Conservation (phyloP, 208 protist genomes). For the Polymyxa betae region DNA sequence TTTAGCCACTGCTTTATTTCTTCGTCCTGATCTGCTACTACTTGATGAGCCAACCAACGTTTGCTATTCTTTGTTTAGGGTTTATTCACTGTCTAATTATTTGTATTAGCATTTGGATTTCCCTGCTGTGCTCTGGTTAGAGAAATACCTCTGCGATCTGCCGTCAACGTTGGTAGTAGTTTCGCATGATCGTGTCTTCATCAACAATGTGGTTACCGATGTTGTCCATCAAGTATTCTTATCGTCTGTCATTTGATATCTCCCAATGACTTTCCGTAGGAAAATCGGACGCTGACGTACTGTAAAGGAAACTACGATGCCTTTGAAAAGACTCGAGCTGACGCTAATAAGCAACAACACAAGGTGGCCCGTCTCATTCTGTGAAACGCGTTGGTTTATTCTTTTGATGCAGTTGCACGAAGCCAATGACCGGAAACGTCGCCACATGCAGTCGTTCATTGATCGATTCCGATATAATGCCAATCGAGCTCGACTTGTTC, state of each 20-base stretch:
- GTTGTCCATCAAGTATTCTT: slow-evolving; percentile 36
- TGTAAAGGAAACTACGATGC: slow-evolving; percentile 54
- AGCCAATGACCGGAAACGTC: slow-evolving; percentile 26
- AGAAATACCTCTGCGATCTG: slow-evolving; percentile 53
- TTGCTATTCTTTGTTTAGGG: background rate
- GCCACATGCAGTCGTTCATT: slow-evolving; percentile 60
- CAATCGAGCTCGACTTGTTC: slow-evolving; percentile 54
- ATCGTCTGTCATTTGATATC: background rate
- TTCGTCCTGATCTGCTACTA: slow-evolving; percentile 10
- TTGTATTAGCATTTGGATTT: slow-evolving; percentile 43
- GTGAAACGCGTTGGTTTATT: background rate
- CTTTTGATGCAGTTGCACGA: background rate
- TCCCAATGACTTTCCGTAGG: background rate
- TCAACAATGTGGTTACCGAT: slow-evolving; percentile 56
- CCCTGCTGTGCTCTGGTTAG: slow-evolving; percentile 8
- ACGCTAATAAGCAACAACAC: slow-evolving; percentile 43
- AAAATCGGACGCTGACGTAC: slow-evolving; percentile 38
- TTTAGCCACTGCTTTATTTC: slow-evolving; percentile 61
- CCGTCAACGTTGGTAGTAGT: slow-evolving; percentile 54
- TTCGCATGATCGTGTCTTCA: slow-evolving; percentile 55
- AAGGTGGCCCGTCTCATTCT: background rate
- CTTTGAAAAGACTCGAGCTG: slow-evolving; percentile 51
- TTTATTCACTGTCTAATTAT: background rate
- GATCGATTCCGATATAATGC: slow-evolving; percentile 59
- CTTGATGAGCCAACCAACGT: slow-evolving; percentile 46